These are phyloP conservation scores for Coniochaeta sp. DNA, from an alignment of 2,329 filamentous ascomycete species.

Conservation along the genomic window DNA sequence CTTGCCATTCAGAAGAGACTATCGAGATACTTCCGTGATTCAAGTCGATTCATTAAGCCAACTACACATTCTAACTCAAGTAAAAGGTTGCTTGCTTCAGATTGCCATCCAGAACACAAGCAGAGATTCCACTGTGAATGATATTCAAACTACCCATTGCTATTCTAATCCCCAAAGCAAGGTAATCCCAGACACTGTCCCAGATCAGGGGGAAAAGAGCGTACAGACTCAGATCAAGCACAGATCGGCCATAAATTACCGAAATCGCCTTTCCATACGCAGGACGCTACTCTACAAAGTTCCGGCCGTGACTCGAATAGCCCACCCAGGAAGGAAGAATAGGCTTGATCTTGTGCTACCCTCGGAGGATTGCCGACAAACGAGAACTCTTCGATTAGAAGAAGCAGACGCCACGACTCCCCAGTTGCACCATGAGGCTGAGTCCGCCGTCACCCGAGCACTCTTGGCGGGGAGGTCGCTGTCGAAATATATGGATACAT, in stretches of 20 bases:
- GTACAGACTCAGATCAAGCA: not conserved
- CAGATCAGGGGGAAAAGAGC: not conserved
- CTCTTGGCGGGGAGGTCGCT: not conserved
- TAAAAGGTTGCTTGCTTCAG: too few species aligned
- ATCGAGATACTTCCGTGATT: too few species aligned
- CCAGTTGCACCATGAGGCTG: not conserved
- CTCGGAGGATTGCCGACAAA: not conserved
- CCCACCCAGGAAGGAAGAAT: not conserved
- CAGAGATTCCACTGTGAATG: not conserved
- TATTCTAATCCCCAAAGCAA: not conserved
- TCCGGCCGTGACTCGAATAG: not conserved
- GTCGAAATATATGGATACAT: not conserved
- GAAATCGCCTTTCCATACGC: not conserved
- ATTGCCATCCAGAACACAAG: not conserved
- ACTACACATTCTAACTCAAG: too few species aligned
- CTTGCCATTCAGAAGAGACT: too few species aligned
- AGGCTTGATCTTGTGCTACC: not conserved
- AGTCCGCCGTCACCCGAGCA: not conserved
- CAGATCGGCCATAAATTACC: not conserved
- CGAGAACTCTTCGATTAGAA: not conserved
- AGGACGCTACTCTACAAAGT: not conserved
- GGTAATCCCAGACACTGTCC: not conserved
- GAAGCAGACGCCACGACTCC: not conserved
- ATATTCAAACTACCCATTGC: not conserved
- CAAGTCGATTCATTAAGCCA: too few species aligned